Base-by-base conservation (phyloP, 345 rosid genomes). In the Citrus maxima region DNA sequence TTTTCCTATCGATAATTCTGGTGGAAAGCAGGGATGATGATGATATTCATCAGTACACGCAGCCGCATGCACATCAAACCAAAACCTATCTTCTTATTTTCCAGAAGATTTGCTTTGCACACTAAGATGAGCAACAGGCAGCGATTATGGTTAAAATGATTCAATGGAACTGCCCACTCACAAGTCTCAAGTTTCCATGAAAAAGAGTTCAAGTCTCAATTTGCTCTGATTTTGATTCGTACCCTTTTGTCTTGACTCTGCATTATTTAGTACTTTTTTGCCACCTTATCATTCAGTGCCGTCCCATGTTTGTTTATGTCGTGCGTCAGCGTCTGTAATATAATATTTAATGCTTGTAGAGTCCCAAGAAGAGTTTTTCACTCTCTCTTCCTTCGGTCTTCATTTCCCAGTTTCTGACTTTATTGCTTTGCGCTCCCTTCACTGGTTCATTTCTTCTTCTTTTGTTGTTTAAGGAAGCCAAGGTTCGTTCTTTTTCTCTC, bases 401-500 rank as follows among this genome's bases (percentile, higher is more conserved):
- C 21, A 5, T 69, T 27, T 49, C 46, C 55, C 60, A 21, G 42
- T 61, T 38, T 58, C 56, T 13, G 5, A 10, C 70, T 59, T 42
- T 60, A 68, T 68, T 42, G 69, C 61, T 7, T 56, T 35, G 14
- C 19, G 12, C 22, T 38, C 58, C 69, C 77, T 61, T 25, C 68
- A 6, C 46, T 21, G 42, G 49, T 7, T 55, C 51, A 37, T 56
- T 66, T 38, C 63, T 60, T 6, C 34, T 24, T 28, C 42, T n/a
- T 61, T 30, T 21, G 19, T n/a, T 62, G 59, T 2, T 34, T 6
- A 68, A 79, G 82, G 61, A 59, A 35, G 27, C 51, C 76, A 63
- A 71, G 83, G 77, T 80, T 72, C n/a, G 69, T 64, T 24, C 77
- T 71, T 42, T 46, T 37, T 0, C 70, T 38, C 18, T 18, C 40